Conservation (phyloP, 345 rosid species). For the Excoecaria agallocha region DNA sequence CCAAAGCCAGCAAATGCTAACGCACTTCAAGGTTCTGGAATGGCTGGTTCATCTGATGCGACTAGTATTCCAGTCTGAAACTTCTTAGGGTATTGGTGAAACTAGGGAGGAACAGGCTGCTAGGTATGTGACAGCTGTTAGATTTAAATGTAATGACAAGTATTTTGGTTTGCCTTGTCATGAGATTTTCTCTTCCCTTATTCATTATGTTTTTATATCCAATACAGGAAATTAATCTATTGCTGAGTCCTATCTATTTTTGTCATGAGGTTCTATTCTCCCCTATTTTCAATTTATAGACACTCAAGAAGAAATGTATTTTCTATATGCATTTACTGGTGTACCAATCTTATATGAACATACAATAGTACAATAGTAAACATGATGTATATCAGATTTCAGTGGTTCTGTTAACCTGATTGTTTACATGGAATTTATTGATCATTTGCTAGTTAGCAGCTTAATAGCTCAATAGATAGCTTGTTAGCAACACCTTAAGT, state of each 20-base stretch:
- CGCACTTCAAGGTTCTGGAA: constrained; percentile 49
- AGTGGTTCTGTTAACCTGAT: background rate
- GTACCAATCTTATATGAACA: background rate
- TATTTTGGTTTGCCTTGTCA: background rate
- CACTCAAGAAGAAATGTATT: background rate
- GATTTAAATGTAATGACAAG: constrained; percentile 2
- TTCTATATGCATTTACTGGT: background rate
- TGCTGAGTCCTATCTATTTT: background rate
- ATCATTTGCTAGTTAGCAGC: background rate
- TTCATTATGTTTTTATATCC: background rate
- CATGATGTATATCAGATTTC: background rate
- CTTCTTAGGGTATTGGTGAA: constrained; percentile 58
- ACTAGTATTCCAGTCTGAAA: constrained; percentile 51
- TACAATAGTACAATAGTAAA: background rate
- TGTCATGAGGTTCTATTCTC: background rate
- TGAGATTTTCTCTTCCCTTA: background rate
- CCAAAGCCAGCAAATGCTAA: constrained; percentile 64
- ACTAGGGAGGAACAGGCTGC: constrained; percentile 47
- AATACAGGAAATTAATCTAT: background rate
- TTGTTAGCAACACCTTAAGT: background rate
- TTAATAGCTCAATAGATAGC: background rate
- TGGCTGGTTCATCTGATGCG: constrained; percentile 45
- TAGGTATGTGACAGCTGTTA: constrained; percentile 41
- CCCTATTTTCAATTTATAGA: background rate
- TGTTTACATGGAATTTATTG: background rate